Evolutionary conservation across 192 early-diverging fungal genomes (phyloP), one percentile per base, ranked within the genome.

Genomic region (Coemansia pectinata): DNA sequence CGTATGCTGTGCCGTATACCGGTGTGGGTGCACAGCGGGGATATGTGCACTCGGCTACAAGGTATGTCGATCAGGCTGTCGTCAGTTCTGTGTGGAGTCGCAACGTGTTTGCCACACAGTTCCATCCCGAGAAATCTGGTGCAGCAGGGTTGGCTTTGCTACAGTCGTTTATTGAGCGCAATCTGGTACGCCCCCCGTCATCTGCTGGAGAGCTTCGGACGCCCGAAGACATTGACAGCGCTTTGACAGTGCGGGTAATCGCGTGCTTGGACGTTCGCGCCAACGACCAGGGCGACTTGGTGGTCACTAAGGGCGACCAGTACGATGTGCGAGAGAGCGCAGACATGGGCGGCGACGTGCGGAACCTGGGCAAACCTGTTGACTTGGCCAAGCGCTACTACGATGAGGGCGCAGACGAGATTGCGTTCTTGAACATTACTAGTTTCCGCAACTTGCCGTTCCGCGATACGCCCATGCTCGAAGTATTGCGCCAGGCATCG

Each of bases 261-360:
- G 97, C 97, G 21, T 99, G 96, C 71, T 85, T 98, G 53, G 97
- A 99, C 66, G 96, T 99, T 7, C 91, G 98, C 21, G 87, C 95
- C 31, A 99, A 99, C 78, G 98, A 99, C 78, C 78, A 86, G 47
- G 98, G 98, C 34, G 97, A 99, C 79, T 79, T 99, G 34, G 98
- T 99, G 6, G 98, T 99, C 1, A 99, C 98, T 21, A 99, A 99
- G 78, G 98, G 98, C 31, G 97, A 99, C 79, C 96, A 98, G 74
- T 98, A 99, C 85, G 98, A 98, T 72, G 97, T 99, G 1, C 88
- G 97, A 14, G 97, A 98, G 70, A 72, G 57, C 38, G 50, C 71
- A 8, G 74, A 57, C 14, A 73, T 66, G 8, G 86, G 79, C 25
- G 86, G 87, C 15, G 84, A 92, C 23, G 95, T 99, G 19, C 89